Conservation (phyloP, 2,329 filamentous ascomycete genomes). For the Cadophora malorum region DNA sequence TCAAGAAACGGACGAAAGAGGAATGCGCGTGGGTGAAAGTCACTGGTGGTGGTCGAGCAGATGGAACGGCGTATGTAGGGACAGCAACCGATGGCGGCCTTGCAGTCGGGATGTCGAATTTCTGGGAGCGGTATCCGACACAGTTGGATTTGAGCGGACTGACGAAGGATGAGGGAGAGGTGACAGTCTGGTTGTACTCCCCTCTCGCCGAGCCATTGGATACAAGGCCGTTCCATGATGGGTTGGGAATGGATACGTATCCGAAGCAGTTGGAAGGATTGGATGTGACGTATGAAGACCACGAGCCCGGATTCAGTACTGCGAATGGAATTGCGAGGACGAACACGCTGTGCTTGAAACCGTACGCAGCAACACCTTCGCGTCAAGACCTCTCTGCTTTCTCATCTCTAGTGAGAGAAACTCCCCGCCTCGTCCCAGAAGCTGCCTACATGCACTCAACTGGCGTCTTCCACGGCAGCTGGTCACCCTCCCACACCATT, state of each 20-base stretch:
- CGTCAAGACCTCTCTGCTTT: conserved; percentile 53
- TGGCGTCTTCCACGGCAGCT: conserved; percentile 29
- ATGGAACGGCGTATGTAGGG: conserved; percentile 64
- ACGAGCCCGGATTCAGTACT: conserved; percentile 59
- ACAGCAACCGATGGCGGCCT: conserved; percentile 62
- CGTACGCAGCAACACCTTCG: conserved; percentile 59
- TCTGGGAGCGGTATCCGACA: conserved; percentile 70
- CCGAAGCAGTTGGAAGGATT: conserved; percentile 64
- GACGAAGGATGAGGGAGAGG: conserved; percentile 54
- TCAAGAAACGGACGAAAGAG: conserved; percentile 64
- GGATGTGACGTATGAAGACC: conserved; percentile 69
- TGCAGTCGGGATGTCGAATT: conserved; percentile 62
- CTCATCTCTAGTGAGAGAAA: conserved; percentile 54
- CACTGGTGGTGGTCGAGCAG: conserved; percentile 60
- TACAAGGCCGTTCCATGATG: conserved; percentile 62
- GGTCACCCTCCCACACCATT: conserved; percentile 11
- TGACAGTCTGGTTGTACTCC: conserved; percentile 67
- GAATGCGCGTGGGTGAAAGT: conserved; percentile 65
- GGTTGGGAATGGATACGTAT: conserved; percentile 61
- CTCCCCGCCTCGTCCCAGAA: conserved; percentile 57
- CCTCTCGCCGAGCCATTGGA: conserved; percentile 62
- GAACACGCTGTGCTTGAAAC: conserved; percentile 61
- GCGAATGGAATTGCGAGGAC: conserved; percentile 64
- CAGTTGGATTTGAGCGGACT: conserved; percentile 61
- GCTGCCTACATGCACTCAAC: conserved; percentile 57